phyloP scores from a whole-genome alignment of 139 green algal genomes.

The Tetraselmis striata region DNA sequence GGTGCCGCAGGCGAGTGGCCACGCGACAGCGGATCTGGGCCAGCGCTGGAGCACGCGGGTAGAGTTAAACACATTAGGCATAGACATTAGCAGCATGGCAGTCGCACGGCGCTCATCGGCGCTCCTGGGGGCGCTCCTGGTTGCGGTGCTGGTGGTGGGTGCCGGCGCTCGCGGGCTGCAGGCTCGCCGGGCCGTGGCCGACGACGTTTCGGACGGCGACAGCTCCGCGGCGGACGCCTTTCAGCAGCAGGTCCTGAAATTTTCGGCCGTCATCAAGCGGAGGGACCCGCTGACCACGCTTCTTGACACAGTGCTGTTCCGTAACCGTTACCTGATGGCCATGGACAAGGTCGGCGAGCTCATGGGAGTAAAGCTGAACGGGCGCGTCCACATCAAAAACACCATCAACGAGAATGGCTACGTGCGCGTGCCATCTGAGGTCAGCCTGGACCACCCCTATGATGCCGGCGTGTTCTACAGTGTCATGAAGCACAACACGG shows the following conservation, averaged over 20 bases:
- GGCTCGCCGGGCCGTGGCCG: no score
- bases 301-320: background rate
- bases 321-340: background rate
- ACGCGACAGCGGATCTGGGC: no score
- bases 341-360: background rate
- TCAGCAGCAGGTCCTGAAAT: background rate
- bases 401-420: background rate
- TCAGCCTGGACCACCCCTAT: background rate
- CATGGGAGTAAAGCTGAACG: background rate
- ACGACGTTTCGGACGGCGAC: background rate
- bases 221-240: background rate
- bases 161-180: no score
- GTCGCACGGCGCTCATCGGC: no score
- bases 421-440: background rate
- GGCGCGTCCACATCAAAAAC: background rate
- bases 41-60: no score
- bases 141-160: no score
- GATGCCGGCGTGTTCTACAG: background rate
- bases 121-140: no score
- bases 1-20: no score
- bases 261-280: background rate
- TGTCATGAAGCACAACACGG: background rate
- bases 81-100: no score
- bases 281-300: background rate
- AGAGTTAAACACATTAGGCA: no score